Evolutionary conservation across 116 monocot genomes (phyloP), one percentile per base, ranked within the genome.

Genomic region (Trichopus zeylanicus): DNA sequence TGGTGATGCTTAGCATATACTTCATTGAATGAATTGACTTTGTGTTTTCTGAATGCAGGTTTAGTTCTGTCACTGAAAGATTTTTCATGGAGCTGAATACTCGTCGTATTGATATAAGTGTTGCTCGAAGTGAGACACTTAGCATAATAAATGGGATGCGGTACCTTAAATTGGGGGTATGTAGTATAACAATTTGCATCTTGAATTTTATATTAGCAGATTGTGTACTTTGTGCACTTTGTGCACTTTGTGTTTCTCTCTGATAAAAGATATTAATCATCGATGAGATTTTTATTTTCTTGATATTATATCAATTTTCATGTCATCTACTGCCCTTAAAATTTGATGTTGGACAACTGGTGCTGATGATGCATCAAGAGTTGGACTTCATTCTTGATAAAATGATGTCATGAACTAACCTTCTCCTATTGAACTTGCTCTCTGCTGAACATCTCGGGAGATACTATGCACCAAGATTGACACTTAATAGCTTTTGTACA

Each of bases 121-220:
- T 85, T 76, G 75, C 85, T 51, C 85, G 99, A 76, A 99, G 88
- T 61, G 91, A 99, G 75, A 88, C 91, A 56, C 88, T 99, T n/a
- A 92, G 85, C 73, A 99, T 99, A 70, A 88, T 99, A 37, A 85
- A 99, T 70, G 99, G 99, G 61, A 99, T 99, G 99, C 99, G 99
- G 67, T 99, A 99, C 56, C 88, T 99, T 57, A 99, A 92, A 67
- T 83, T 99, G 70, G 99, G 99, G 88, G 99, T 99, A 83, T 72
- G 62, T 39, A 4, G 59, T 9, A 9, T 53, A 28, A 28, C 1
- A 8, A 23, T 52, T n/a, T 29, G 12, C 6, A 51, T 33, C 1
- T 26, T 19, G 18, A 24, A 30, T 28, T 48, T 35, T 35, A n/a
- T n/a, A 37, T 11, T 37, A 37, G 7, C 37, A 42, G 13, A 13